A percentile compares a stretch with the other conserved stretches of the same genome.
phyloP scores from a whole-genome alignment of 495 filamentous ascomycete genomes.

The Aspergillus nanangensis region DNA sequence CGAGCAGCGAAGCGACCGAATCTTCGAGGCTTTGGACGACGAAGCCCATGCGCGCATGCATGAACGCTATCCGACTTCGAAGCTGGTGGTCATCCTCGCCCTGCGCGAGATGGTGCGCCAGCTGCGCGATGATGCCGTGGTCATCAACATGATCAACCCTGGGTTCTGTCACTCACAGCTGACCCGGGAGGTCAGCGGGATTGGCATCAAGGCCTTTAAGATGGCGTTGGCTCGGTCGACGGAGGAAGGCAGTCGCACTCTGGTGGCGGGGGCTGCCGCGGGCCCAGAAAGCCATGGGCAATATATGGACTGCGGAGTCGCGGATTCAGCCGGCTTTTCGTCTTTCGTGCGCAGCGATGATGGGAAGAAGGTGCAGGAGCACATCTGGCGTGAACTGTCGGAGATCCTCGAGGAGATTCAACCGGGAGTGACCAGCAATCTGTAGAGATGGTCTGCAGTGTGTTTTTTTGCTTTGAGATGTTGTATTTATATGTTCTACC shows the following conservation, averaged over 20 bases:
- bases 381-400: constrained; percentile 50
- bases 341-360: constrained; percentile 35
- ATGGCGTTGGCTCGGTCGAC: constrained; percentile 32
- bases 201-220: constrained; percentile 13
- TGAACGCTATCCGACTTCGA: constrained; percentile 44
- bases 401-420: constrained; percentile 43
- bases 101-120: constrained; percentile 41
- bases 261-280: constrained; percentile 32
- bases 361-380: constrained; percentile 37
- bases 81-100: constrained; percentile 47
- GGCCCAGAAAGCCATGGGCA: constrained; percentile 42
- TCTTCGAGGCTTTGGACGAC: constrained; percentile 32
- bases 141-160: constrained; percentile 51
- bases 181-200: constrained; percentile 21
- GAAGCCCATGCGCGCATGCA: constrained; percentile 18
- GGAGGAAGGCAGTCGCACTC: constrained; percentile 45
- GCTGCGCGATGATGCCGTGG: constrained; percentile 30
- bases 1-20: constrained; percentile 24
- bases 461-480: background rate
- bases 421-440: constrained; percentile 34
- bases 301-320: constrained; percentile 36
- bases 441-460: background rate
- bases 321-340: constrained; percentile 20
- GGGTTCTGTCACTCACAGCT: constrained; percentile 46
- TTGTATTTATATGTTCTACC: background rate